phyloP scores from a whole-genome alignment of 495 filamentous ascomycete species.

The Podospora pseudopauciseta region DNA sequence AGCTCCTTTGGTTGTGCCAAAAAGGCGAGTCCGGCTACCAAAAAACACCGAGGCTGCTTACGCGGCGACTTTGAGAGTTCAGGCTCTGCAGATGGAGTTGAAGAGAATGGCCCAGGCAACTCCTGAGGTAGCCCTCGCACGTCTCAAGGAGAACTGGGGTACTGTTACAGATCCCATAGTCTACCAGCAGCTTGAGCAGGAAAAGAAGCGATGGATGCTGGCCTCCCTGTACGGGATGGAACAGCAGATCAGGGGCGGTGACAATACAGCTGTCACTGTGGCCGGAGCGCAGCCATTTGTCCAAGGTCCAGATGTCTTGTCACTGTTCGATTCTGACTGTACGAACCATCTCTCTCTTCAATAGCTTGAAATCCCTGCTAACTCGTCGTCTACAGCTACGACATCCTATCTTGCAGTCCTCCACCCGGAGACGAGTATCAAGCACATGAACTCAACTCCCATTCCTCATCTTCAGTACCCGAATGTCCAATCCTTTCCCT shows the following conservation, averaged over 20 bases:
- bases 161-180: slow-evolving; percentile 36
- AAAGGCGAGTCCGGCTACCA: slow-evolving; percentile 18
- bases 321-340: slow-evolving; percentile 46
- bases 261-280: not conserved
- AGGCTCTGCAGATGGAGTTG: slow-evolving; percentile 37
- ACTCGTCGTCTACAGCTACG: slow-evolving; percentile 28
- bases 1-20: not conserved
- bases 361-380: not conserved
- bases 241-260: not conserved
- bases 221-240: not conserved
- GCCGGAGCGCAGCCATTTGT: not conserved
- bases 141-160: slow-evolving; percentile 44
- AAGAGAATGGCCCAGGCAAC: slow-evolving; percentile 43
- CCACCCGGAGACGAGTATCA: slow-evolving; percentile 28
- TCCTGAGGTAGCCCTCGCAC: slow-evolving; percentile 39
- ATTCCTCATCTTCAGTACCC: slow-evolving; percentile 36
- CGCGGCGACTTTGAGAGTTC: slow-evolving; percentile 27
- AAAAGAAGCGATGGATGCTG: slow-evolving; percentile 31
- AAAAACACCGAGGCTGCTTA: slow-evolving; percentile 17
- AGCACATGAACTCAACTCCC: slow-evolving; percentile 36
- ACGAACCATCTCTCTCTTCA: not conserved
- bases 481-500: slow-evolving; percentile 36
- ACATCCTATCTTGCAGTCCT: slow-evolving; percentile 42
- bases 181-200: slow-evolving; percentile 37
- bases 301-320: slow-evolving; percentile 28